Percentiles rank a stretch among this genome's conserved stretches.
Conservation (phyloP, 2,329 filamentous ascomycete species). For the Diaporthe capsici region DNA sequence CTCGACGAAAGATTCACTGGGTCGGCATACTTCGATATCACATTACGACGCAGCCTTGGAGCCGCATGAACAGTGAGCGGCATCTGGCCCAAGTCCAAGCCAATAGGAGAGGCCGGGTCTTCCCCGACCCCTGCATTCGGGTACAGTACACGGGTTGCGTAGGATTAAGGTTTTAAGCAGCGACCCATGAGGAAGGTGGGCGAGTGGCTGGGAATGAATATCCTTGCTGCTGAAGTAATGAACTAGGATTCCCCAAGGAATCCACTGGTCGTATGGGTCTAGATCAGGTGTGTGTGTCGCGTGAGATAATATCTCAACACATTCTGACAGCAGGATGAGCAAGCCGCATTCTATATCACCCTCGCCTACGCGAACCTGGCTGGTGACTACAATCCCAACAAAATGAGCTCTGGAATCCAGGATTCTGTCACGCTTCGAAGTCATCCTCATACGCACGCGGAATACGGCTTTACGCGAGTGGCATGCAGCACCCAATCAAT, state of each 20-base stretch:
- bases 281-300: background rate
- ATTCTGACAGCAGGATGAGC: background rate
- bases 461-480: background rate
- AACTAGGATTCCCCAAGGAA: too few relatives aligned
- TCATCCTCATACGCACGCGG: background rate
- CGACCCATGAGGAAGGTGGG: too few relatives aligned
- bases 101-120: background rate
- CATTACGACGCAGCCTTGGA: background rate
- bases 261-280: background rate
- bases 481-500: background rate
- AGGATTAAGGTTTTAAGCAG: slow-evolving; percentile 17
- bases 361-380: too few relatives aligned
- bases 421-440: background rate
- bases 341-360: background rate
- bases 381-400: background rate
- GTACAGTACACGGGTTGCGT: slow-evolving; percentile 14
- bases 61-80: background rate
- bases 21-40: background rate
- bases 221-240: background rate
- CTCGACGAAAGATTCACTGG: too few relatives aligned
- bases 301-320: background rate
- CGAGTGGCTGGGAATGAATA: background rate
- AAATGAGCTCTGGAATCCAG: fast-evolving
- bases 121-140: slow-evolving; percentile 12
- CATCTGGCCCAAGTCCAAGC: background rate